Percentiles rank a stretch among this genome's conserved stretches.
phyloP scores from a whole-genome alignment of 106 monocot genomes.

The Ottelia alismoides region DNA sequence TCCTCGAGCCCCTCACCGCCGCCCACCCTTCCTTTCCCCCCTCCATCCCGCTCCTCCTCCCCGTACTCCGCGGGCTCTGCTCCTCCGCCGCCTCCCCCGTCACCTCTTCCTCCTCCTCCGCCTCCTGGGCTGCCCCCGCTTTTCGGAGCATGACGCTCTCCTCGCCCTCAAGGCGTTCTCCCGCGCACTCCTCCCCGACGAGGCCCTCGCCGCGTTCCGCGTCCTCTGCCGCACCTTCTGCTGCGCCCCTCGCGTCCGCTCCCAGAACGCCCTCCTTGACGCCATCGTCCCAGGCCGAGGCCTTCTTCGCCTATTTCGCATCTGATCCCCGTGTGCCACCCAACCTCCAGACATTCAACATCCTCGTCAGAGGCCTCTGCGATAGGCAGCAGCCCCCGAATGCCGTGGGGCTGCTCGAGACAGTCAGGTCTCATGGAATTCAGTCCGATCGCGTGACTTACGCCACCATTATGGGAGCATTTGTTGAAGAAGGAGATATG shows the following conservation, averaged over 20 bases:
- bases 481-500: background rate
- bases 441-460: constrained; percentile 14
- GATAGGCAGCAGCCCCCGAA: constrained; percentile 2
- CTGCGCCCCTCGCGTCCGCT: constrained; percentile 49
- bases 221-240: constrained; percentile 34
- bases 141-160: constrained; percentile 61
- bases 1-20: constrained; percentile 40
- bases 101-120: constrained; percentile 38
- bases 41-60: constrained; percentile 37
- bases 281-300: constrained; percentile 65
- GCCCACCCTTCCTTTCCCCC: constrained; percentile 32
- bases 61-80: constrained; percentile 53
- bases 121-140: constrained; percentile 35
- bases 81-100: constrained; percentile 54
- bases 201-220: constrained; percentile 52
- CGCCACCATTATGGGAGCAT: constrained; percentile 10
- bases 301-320: constrained; percentile 55
- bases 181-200: constrained; percentile 56
- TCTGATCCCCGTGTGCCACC: constrained; percentile 19
- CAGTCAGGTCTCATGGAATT: background rate
- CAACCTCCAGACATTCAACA: constrained; percentile 78
- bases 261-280: constrained; percentile 86
- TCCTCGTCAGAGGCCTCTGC: constrained; percentile 63
- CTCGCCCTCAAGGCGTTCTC: constrained; percentile 70
- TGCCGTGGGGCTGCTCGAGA: constrained; percentile 8